phyloP scores from a whole-genome alignment of 140 eudicot species.

The Anethum foeniculum region DNA sequence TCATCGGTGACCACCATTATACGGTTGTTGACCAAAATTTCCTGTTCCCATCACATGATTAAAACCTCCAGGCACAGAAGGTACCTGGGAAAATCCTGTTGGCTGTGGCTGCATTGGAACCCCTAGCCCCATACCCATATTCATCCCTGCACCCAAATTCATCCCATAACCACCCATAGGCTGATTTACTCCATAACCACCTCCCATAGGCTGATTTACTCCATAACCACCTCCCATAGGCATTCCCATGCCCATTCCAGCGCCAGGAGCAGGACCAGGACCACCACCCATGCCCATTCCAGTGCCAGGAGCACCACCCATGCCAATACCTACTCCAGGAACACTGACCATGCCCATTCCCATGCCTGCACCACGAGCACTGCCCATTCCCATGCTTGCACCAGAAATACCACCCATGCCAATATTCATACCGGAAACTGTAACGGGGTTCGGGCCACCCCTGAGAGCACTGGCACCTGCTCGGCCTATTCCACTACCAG shows the following conservation, averaged over 20 bases:
- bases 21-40: slow-evolving; percentile 73
- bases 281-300: slow-evolving; percentile 23
- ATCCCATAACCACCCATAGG: slow-evolving; percentile 20
- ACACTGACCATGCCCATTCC: slow-evolving; percentile 45
- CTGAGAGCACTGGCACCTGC: slow-evolving; percentile 72
- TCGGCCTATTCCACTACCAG: slow-evolving; percentile 94
- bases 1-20: slow-evolving; percentile 68
- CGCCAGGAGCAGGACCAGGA: slow-evolving; percentile 24
- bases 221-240: slow-evolving; percentile 29
- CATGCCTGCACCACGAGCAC: slow-evolving; percentile 25
- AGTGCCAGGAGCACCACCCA: slow-evolving; percentile 27
- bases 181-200: slow-evolving; percentile 16
- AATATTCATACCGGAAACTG: slow-evolving; percentile 54
- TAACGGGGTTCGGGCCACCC: slow-evolving; percentile 51
- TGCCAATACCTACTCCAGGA: not conserved
- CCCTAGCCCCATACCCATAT: slow-evolving; percentile 46
- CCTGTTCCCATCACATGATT: slow-evolving; percentile 74
- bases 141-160: slow-evolving; percentile 19
- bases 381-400: slow-evolving; percentile 30
- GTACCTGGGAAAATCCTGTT: slow-evolving; percentile 49
- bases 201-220: slow-evolving; percentile 24
- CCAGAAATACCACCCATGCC: slow-evolving; percentile 28
- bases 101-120: slow-evolving; percentile 51
- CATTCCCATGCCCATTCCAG: slow-evolving; percentile 43
- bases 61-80: slow-evolving; percentile 47